These are phyloP conservation scores for Celoporthe dispersa DNA, from an alignment of 2,329 filamentous ascomycete genomes.

Conservation along the genomic window DNA sequence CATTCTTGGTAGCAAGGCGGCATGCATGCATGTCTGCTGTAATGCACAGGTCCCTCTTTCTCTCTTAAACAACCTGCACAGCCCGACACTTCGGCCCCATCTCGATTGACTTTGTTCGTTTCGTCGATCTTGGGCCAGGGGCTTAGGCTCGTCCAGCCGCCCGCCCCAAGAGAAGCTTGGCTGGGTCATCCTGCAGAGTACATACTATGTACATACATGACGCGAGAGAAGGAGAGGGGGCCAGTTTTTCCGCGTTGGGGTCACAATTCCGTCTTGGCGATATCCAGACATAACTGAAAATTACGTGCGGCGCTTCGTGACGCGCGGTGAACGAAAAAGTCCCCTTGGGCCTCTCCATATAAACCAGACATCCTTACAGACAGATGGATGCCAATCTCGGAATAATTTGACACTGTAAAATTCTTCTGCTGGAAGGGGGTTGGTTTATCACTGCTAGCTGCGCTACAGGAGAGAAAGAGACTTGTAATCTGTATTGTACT, in stretches of 20 bases:
- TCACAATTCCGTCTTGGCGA: not conserved
- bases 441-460: not conserved
- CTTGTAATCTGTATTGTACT: not conserved
- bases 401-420: not conserved
- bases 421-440: not conserved
- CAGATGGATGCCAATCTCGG: constrained; percentile 1
- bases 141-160: not conserved
- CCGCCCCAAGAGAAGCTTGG: not conserved
- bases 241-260: not conserved
- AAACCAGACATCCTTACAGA: not conserved
- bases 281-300: not conserved
- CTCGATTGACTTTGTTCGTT: not conserved
- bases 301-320: not conserved
- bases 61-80: not conserved
- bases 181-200: not conserved
- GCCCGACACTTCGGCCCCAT: not conserved
- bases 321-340: not conserved
- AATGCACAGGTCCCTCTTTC: not conserved
- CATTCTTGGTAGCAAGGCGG: not conserved
- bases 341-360: not conserved
- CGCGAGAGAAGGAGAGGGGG: not conserved
- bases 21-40: not conserved
- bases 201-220: too few species aligned
- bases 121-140: not conserved
- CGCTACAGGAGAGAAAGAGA: not conserved